Conservation (phyloP, 1,284 basidiomycete species). For the Apiotrichum siamense region DNA sequence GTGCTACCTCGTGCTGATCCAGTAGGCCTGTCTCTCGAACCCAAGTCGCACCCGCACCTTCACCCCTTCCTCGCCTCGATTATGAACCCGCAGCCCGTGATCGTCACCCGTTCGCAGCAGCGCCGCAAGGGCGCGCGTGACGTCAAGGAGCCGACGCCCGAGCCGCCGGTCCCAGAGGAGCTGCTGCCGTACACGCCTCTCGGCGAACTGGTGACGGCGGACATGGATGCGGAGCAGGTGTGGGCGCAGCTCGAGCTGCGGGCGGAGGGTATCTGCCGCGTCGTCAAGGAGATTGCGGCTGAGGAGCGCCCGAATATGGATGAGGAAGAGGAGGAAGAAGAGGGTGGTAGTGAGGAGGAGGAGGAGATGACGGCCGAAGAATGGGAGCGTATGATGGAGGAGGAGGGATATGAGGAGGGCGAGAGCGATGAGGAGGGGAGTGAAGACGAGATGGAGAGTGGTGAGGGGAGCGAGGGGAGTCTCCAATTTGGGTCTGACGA, state of each 20-base stretch:
- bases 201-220: slow-evolving; percentile 66
- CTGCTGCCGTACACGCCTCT: slow-evolving; percentile 67
- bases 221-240: slow-evolving; percentile 79
- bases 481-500: slow-evolving; percentile 11
- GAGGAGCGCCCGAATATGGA: slow-evolving; percentile 25
- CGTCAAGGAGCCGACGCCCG: slow-evolving; percentile 18
- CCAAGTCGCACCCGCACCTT: slow-evolving; percentile 59
- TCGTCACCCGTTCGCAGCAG: slow-evolving; percentile 50
- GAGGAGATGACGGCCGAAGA: slow-evolving; percentile 41
- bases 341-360: slow-evolving; percentile 24
- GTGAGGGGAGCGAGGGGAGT: neutral
- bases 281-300: slow-evolving; percentile 39
- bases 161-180: slow-evolving; percentile 34
- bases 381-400: slow-evolving; percentile 34
- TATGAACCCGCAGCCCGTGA: slow-evolving; percentile 53
- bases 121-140: slow-evolving; percentile 22
- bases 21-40: slow-evolving; percentile 54
- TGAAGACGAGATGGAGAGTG: slow-evolving; percentile 2
- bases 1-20: too few species aligned
- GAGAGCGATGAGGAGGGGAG: slow-evolving; percentile 13
- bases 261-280: slow-evolving; percentile 50
- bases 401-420: slow-evolving; percentile 25
- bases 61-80: slow-evolving; percentile 63
- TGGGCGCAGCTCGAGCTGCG: slow-evolving; percentile 89
- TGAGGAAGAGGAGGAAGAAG: slow-evolving; percentile 24